phyloP scores from a whole-genome alignment of 1,139 yeast genomes.

The Schizosaccharomyces versatilis region DNA sequence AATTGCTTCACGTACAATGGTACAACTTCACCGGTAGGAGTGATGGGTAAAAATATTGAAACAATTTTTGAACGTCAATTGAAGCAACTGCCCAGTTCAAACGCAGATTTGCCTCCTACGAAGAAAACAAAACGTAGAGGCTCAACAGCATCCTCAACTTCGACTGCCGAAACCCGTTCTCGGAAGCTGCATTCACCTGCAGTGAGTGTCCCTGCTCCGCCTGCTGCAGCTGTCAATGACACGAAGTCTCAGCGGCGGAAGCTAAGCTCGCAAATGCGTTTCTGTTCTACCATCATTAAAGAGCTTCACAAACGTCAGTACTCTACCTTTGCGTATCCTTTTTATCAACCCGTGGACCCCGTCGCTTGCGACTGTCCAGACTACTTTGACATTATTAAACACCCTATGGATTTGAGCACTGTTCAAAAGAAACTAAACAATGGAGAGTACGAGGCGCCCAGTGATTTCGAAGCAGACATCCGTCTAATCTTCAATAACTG shows the following conservation, averaged over 20 bases:
- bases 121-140: conserved; percentile 12
- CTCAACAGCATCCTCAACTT: conserved; percentile 14
- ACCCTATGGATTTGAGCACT: conserved; percentile 90
- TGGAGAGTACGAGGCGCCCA: conserved; percentile 74
- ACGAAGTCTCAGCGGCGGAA: conserved; percentile 80
- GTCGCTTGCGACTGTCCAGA: conserved; percentile 84
- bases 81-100: conserved; percentile 59
- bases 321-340: conserved; percentile 68
- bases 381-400: conserved; percentile 60
- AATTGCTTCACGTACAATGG: conserved; percentile 86
- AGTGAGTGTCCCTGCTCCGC: conserved; percentile 28
- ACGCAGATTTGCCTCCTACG: background rate
- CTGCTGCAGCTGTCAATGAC: conserved; percentile 71
- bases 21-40: conserved; percentile 54
- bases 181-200: background rate
- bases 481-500: conserved; percentile 71
- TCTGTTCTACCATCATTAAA: conserved; percentile 60
- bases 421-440: conserved; percentile 57
- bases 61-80: conserved; percentile 85
- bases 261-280: conserved; percentile 70
- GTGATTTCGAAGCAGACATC: conserved; percentile 65
- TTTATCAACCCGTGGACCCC: conserved; percentile 84
- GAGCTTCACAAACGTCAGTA: conserved; percentile 70
- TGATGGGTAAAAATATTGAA: conserved; percentile 76
- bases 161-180: background rate